Conservation (phyloP, 495 filamentous ascomycete genomes). For the Hyaloscypha hepaticicola region DNA sequence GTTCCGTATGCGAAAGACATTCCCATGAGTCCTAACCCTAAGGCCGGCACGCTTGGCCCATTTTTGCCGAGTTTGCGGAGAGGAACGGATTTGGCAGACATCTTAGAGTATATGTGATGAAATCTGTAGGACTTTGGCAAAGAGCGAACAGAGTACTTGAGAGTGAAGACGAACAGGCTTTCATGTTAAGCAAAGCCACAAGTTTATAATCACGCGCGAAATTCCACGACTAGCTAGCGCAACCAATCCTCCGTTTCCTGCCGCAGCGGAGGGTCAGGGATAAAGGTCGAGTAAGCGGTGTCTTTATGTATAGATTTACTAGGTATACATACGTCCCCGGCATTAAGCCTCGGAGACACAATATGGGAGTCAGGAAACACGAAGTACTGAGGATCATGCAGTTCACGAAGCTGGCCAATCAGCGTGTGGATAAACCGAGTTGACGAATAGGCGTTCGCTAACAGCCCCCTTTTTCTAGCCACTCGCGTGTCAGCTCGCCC, state of each 20-base stretch:
- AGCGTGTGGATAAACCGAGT: too few relatives aligned
- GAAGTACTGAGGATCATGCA: too few relatives aligned
- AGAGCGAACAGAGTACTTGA: not conserved
- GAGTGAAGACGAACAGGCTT: not conserved
- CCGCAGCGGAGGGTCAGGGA: too few relatives aligned
- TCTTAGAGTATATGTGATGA: slow-evolving; percentile 16
- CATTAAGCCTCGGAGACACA: too few relatives aligned
- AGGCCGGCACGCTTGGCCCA: slow-evolving; percentile 49
- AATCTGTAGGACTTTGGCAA: not conserved
- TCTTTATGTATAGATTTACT: too few relatives aligned
- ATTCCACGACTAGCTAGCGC: not conserved
- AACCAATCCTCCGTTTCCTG: not conserved
- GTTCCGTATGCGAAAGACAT: slow-evolving; percentile 44
- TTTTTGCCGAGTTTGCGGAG: slow-evolving; percentile 46
- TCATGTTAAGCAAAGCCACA: not conserved
- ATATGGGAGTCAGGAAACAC: too few relatives aligned
- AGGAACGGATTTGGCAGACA: slow-evolving; percentile 29
- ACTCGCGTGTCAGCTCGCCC: too few relatives aligned
- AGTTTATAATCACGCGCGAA: not conserved
- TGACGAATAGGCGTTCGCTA: too few relatives aligned
- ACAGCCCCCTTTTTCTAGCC: too few relatives aligned
- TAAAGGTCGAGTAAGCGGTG: too few relatives aligned
- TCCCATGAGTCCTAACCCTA: slow-evolving; percentile 57
- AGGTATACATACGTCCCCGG: too few relatives aligned
- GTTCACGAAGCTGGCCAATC: too few relatives aligned